Base-by-base conservation (phyloP, 768 basidiomycete species). In the Hypholoma fasciculare region DNA sequence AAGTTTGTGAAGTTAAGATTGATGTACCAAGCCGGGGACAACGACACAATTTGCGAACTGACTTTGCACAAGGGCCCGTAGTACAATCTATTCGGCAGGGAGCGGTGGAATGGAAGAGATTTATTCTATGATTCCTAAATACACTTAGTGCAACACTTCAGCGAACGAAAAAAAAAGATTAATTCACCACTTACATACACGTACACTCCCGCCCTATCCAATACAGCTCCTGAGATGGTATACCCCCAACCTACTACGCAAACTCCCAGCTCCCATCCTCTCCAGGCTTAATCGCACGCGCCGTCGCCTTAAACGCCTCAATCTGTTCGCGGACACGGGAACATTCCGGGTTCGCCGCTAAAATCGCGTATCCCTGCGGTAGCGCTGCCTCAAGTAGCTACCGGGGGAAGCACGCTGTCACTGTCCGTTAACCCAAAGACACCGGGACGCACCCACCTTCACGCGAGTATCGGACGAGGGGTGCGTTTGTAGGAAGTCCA, bases 401-500 rank as follows among this genome's bases (percentile, higher is more conserved):
- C 4, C 30, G 7, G 23, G 23, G 26, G 30, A 20, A 6, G 40
- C 4, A 16, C 19, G 54, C 20, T 44, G 26, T 56, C 36, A 26
- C 17, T 26, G 16, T 11, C 17, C 14, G 44, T 27, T 19, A 47
- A 12, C 39, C 14, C 13, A 14, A 56, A 44, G 19, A 13, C 13
- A 34, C 14, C 14, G 40, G 14, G 26, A 44, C 13, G 23, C 23
- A 61, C 82, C 58, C 61, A 90, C 92, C 77, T 87, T 78, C 57
- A 92, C 84, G 19, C 95, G 84, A 66, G 79, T 86, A 40, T 80
- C 75, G 20, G 88, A 86, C 5, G 86, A 78, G 0, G 96, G 96
- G 71, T 98, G 96, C 0, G 96, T 97, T 26, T 76, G 77, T 36
- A 95, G 69, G 73, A 98, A 92, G 53, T 86, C 84, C 26, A 66